Percentiles rank a stretch among this genome's conserved stretches.
These are phyloP conservation scores for Rhodomyrtus psidioides DNA, from an alignment of 441 rosid species.

Conservation along the genomic window DNA sequence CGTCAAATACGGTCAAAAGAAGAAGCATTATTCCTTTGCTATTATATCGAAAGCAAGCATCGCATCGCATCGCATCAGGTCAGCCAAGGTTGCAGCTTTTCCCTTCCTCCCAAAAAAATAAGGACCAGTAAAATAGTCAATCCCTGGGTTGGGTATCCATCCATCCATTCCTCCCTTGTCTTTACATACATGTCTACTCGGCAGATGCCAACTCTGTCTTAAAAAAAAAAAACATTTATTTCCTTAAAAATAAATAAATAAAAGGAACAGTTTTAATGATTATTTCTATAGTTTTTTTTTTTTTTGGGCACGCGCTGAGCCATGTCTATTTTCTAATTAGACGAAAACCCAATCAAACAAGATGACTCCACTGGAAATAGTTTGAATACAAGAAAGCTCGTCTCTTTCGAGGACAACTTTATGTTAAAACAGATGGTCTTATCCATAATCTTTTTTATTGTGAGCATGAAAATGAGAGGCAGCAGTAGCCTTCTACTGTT, in stretches of 20 bases:
- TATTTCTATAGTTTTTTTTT: too few relatives aligned
- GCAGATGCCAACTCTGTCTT: background rate
- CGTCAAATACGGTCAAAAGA: background rate
- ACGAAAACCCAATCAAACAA: background rate
- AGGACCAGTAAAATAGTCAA: background rate
- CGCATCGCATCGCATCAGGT: background rate
- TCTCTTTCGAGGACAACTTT: background rate
- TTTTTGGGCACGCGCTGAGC: background rate
- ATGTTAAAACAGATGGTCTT: background rate
- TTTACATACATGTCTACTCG: background rate
- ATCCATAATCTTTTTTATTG: background rate
- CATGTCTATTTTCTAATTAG: background rate
- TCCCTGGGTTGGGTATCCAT: background rate
- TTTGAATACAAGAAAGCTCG: background rate
- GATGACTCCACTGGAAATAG: background rate
- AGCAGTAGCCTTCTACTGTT: accelerated
- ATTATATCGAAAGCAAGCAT: too few relatives aligned
- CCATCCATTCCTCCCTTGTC: too few relatives aligned
- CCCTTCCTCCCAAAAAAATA: background rate
- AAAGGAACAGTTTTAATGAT: too few relatives aligned
- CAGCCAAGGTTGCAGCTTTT: background rate
- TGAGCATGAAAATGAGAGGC: background rate
- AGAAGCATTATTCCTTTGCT: background rate
- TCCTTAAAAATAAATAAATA: background rate
- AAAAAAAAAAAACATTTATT: background rate